Evolutionary conservation across 2,329 filamentous ascomycete species (phyloP).

Genomic region (Colletotrichum viniferum): DNA sequence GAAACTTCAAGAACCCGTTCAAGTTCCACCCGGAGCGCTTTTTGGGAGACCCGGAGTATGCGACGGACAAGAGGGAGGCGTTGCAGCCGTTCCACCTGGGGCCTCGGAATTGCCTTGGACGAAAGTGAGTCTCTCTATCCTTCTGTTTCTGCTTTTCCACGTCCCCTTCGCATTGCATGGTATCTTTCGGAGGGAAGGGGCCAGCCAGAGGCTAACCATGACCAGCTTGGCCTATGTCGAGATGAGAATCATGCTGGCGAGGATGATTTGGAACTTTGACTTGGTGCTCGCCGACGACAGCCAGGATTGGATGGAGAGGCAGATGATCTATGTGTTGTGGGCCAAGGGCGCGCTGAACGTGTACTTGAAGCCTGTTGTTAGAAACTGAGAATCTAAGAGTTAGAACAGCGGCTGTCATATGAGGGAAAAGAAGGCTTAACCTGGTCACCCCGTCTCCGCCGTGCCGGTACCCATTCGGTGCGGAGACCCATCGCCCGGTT

Average conservation of each 20-base stretch:
- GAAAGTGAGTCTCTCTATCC: conserved; percentile 28
- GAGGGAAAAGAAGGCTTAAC: neutral
- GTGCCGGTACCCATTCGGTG: neutral
- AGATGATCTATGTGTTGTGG: conserved; percentile 6
- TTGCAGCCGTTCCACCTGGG: conserved; percentile 34
- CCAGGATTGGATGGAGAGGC: conserved; percentile 36
- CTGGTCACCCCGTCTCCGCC: neutral
- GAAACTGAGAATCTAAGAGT: neutral
- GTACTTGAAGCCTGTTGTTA: conserved; percentile 1
- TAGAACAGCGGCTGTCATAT: neutral
- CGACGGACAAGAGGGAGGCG: conserved; percentile 25
- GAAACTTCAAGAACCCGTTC: conserved; percentile 47
- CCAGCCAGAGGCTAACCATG: neutral
- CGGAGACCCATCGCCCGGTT: neutral
- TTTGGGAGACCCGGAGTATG: conserved; percentile 26
- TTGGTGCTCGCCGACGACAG: conserved; percentile 38
- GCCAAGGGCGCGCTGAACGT: conserved; percentile 10
- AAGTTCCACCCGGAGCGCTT: conserved; percentile 49
- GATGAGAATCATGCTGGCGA: conserved; percentile 50
- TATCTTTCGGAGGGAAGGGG: neutral
- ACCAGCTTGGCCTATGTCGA: conserved; percentile 48
- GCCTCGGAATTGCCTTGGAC: conserved; percentile 34
- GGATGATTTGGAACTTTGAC: conserved; percentile 52
- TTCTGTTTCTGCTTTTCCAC: neutral
- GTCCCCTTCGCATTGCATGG: neutral